Evolutionary conservation across 2,329 filamentous ascomycete species (phyloP), one percentile per base, ranked within the genome.

Genomic region (Penicillium sp.): DNA sequence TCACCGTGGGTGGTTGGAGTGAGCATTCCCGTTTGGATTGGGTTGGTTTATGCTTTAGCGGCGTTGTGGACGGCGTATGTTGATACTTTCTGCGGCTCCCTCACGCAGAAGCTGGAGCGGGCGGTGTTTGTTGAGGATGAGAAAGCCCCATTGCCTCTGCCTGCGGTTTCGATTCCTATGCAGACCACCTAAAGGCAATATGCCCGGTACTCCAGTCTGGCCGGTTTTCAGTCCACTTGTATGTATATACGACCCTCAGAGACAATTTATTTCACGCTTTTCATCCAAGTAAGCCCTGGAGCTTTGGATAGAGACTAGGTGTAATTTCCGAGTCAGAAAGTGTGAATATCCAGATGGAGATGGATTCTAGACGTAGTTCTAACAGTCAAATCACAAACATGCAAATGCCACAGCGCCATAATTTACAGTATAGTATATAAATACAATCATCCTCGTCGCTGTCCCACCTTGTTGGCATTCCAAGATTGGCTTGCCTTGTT

Each of bases 21-120:
- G 18, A 71, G 74, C 29, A 76, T 81, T 32, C 70, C 79, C 5
- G 65, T 76, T 8, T 81, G 79, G 67, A 74, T 79, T 42, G 67
- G 60, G 3, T 54, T 81, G 31, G 74, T 79, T 4, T 82, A 82
- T 67, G 66, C 68, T 0, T 69, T 74, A 31, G 79, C 79, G 0
- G 75, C 77, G 61, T 70, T 78, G 40, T 82, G 79, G 79, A 81
- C 79, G 39, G 76, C 72, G 11, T 80, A 79, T 61, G 77, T 82
- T n/a, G 79, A 82, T 62, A 71, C 73, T 7, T 75, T 76, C 47
- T 82, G 79, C 64, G 79, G 79, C 1, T 69, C 71, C 47, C 67
- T 77, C 36, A 81, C 79, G 4, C 71, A 75, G 61, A 77, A 71
- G 67, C 59, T 81, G 52, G 79, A 81, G 57, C 72, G 73, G 39